Conservation (phyloP, 306 rosid species). For the Cyclanthera cordifolia region DNA sequence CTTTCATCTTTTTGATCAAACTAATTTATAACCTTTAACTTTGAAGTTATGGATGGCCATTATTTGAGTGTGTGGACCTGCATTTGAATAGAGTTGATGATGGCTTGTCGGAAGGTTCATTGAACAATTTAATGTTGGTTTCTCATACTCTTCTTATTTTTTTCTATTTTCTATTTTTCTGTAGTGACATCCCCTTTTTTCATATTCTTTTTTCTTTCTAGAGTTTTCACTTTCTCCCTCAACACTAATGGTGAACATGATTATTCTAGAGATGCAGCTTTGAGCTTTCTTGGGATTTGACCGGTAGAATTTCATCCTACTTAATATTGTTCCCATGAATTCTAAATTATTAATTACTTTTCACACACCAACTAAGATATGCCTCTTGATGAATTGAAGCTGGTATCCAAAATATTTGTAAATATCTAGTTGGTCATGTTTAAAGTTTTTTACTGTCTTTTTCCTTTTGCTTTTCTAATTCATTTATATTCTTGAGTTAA, state of each 20-base stretch:
- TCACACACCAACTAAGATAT: constrained; percentile 20
- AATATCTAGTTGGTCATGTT: constrained; percentile 17
- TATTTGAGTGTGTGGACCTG: background rate
- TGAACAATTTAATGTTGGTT: background rate
- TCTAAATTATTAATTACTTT: too few species aligned
- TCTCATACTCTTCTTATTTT: background rate
- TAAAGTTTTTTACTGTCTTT: background rate
- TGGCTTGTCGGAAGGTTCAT: background rate
- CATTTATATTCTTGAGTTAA: constrained; percentile 8
- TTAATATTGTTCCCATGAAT: too few species aligned
- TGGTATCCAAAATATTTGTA: constrained; percentile 30
- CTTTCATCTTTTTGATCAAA: background rate
- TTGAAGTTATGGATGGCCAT: background rate
- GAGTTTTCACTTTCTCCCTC: background rate
- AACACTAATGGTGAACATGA: background rate
- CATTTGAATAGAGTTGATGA: background rate
- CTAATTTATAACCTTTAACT: background rate
- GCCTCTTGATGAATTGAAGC: constrained; percentile 33
- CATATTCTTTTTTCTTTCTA: too few species aligned
- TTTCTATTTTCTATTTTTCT: too few species aligned
- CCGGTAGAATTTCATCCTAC: background rate
- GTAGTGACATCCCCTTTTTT: too few species aligned
- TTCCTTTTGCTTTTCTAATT: background rate
- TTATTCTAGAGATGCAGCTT: background rate
- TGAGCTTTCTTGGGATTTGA: background rate